Evolutionary conservation across 2,329 filamentous ascomycete species (phyloP), one percentile per base, ranked within the genome.

Genomic region (Salinomyces thailandicus): DNA sequence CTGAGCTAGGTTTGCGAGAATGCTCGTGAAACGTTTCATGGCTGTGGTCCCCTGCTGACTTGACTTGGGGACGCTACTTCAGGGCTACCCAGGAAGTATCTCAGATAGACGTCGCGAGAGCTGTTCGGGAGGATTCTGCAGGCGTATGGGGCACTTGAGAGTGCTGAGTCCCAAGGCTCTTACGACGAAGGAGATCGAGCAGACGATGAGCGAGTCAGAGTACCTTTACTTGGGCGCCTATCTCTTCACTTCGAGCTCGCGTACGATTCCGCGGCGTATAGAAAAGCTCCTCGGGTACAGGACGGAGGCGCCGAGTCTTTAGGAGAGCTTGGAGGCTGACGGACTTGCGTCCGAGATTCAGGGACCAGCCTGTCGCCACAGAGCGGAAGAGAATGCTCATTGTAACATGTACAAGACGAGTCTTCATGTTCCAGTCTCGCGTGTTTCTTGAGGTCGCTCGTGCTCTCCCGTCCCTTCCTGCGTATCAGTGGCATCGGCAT

Each of bases 211-310:
- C 20, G 27, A 27, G 15, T 37, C 41, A 4, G 22, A n/a, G 5
- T 52, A 49, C 13, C 51, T 50, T 1, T 33, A 38, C 13, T 31
- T 61, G 15, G 52, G 43, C n/a, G 44, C 54, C 33, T 61, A 62
- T 39, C 28, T 61, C 42, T 62, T 56, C 38, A 75, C 75, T 0
- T 58, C 69, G 36, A 81, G 81, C 40, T 75, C 73, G 2, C 63
- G 69, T 20, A 69, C 68, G 2, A 61, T 59, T 34, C 71, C 74
- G 0, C 60, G 65, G 38, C 61, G 76, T 31, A 73, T 72, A 1
- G 64, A 60, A 11, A 69, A 72, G 42, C 50, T 71, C 36, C 52
- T 80, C 4, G 73, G 69, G 0, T 81, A 75, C 74, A 62, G 63
- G 19, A 73, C 75, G 0, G 59, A 55, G 16, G 57, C 68, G 32